Evolutionary conservation across 1,139 yeast genomes (phyloP), one percentile per base, ranked within the genome.

Genomic region (Suhomyces coccinellae): DNA sequence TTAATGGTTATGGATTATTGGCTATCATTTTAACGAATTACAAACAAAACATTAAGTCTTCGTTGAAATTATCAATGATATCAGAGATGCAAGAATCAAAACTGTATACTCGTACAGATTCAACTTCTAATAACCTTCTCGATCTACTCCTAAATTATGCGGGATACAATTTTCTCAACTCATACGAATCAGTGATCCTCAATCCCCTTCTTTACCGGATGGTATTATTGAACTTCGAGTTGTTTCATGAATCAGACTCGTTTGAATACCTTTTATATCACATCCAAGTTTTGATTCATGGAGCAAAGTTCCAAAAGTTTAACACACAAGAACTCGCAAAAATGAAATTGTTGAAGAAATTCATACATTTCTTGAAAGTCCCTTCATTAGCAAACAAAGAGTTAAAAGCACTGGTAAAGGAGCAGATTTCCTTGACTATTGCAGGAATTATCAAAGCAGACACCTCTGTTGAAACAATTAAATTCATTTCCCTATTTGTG

Each of bases 211-310:
- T 26, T 2, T 26, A 26, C 29, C 29, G 29, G n/a, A 5, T 26
- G 29, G n/a, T 26, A 11, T 26, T 26, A 26, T 12, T 26, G n/a
- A 26, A 26, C 29, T 68, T 71, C 46, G 73, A 71, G 8, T 53
- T 73, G 13, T 71, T 62, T 50, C 54, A 51, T 33, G 73, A 67
- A 16, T 52, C 70, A 1, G 79, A 73, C 32, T 67, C 80, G 0
- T 70, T 82, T 41, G 69, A 77, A 36, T 73, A 72, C 45, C 62
- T 85, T 9, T 61, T 84, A 5, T 75, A 73, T 45, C 91, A 86
- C 50, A 69, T 85, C 41, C 73, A 75, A 2, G 75, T 75, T 1
- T 71, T 87, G 48, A 65, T 80, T 7, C 70, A 71, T 36, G 77
- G 73, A 16, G 80, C 87, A 36, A 75, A 69, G 47, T 77, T 71